Evolutionary conservation across 2,329 filamentous ascomycete genomes (phyloP).

Genomic region (Aureobasidium sp.): DNA sequence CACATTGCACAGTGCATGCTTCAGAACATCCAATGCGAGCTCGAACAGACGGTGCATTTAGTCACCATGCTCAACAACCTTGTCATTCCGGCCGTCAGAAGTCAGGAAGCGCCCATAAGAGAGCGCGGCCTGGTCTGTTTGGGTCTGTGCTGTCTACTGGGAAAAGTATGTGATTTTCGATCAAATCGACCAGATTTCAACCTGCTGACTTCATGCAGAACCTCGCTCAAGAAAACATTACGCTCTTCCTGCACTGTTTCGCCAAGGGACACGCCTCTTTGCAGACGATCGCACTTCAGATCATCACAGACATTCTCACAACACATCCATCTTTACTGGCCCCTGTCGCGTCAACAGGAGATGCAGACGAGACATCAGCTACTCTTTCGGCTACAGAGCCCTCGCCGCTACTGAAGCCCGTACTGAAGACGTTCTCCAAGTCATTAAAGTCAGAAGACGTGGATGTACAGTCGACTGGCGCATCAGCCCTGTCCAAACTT

Average conservation of each 20-base stretch:
- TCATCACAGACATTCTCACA: constrained; percentile 86
- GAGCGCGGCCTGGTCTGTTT: constrained; percentile 85
- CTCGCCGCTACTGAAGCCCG: constrained; percentile 47
- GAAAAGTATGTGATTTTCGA: constrained; percentile 51
- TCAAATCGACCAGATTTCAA: constrained; percentile 12
- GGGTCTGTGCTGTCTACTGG: constrained; percentile 83
- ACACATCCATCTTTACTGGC: constrained; percentile 78
- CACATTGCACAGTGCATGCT: constrained; percentile 98
- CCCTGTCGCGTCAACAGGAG: constrained; percentile 30
- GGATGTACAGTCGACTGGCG: constrained; percentile 73
- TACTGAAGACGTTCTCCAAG: constrained; percentile 80
- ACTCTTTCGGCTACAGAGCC: constrained; percentile 27
- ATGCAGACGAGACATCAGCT: constrained; percentile 38
- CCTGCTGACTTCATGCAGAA: constrained; percentile 42
- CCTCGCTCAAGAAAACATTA: constrained; percentile 84
- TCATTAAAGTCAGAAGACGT: constrained; percentile 66
- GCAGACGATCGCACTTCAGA: constrained; percentile 84
- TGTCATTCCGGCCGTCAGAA: constrained; percentile 88
- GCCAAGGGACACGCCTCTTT: constrained; percentile 83
- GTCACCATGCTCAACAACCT: constrained; percentile 97
- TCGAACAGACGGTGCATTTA: constrained; percentile 85
- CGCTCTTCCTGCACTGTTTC: constrained; percentile 92
- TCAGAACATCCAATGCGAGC: constrained; percentile 78
- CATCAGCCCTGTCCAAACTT: constrained; percentile 76
- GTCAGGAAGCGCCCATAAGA: constrained; percentile 84